Percentiles rank a stretch among this genome's conserved stretches.
These are phyloP conservation scores for Podospora appendiculata DNA, from an alignment of 495 filamentous ascomycete species.

Conservation along the genomic window DNA sequence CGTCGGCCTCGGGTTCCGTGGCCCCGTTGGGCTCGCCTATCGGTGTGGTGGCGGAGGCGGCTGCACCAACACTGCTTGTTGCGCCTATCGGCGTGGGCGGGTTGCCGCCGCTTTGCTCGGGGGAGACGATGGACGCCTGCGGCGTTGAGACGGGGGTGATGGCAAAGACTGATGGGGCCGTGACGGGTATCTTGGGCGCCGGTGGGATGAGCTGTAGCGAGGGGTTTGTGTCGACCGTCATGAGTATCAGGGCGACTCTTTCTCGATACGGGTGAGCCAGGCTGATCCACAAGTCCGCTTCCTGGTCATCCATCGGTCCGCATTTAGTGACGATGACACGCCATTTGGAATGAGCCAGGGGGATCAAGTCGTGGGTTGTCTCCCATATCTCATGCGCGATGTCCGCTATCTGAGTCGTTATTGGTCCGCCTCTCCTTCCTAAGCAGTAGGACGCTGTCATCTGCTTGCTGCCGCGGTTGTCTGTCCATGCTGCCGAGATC, in stretches of 20 bases:
- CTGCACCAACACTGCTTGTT: slow-evolving; percentile 15
- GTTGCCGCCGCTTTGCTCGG: slow-evolving; percentile 42
- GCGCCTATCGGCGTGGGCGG: slow-evolving; percentile 37
- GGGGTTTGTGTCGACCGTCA: slow-evolving; percentile 59
- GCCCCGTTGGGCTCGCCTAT: slow-evolving; percentile 30
- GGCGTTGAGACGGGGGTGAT: slow-evolving; percentile 53
- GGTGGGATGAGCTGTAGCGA: slow-evolving; percentile 58
- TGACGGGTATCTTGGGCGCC: slow-evolving; percentile 32
- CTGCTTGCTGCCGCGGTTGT: slow-evolving; percentile 71
- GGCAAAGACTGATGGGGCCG: slow-evolving; percentile 31
- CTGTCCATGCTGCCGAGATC: slow-evolving; percentile 89
- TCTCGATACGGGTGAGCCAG: slow-evolving; percentile 30
- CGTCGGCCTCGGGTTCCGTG: slow-evolving; percentile 58
- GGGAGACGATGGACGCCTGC: slow-evolving; percentile 45
- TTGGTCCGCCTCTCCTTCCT: slow-evolving; percentile 51
- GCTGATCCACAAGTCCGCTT: slow-evolving; percentile 54
- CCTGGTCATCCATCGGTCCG: slow-evolving; percentile 64
- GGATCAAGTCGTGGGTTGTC: slow-evolving; percentile 69
- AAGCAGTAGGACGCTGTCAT: slow-evolving; percentile 74
- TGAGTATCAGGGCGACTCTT: slow-evolving; percentile 48
- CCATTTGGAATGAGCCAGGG: slow-evolving; percentile 66
- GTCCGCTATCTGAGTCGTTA: slow-evolving; percentile 50
- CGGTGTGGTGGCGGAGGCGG: slow-evolving; percentile 47
- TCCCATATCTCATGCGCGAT: slow-evolving; percentile 78
- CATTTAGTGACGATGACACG: slow-evolving; percentile 69